Conservation (phyloP, 805 yeast species). For the Kuraishia piskuri region DNA sequence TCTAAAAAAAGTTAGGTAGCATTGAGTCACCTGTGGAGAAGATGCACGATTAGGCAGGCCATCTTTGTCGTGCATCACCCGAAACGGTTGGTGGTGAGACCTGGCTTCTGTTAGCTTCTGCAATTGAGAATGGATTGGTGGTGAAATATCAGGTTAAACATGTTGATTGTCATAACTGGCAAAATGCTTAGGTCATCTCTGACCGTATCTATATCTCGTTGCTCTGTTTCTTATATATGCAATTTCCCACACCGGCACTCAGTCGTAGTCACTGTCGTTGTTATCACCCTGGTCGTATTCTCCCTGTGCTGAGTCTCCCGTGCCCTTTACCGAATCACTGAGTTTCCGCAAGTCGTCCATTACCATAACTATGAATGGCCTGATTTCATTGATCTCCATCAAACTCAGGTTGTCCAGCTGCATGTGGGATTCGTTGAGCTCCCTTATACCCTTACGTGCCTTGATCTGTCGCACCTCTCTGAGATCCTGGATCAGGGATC, state of each 20-base stretch:
- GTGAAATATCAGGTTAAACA: no score
- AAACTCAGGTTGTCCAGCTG: slow-evolving; percentile 75
- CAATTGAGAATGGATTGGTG: no score
- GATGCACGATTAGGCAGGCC: background rate
- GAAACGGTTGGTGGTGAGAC: background rate
- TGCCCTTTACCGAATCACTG: slow-evolving; percentile 21
- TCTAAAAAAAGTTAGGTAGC: background rate
- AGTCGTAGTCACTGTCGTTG: background rate
- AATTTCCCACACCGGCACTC: background rate
- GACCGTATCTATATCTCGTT: background rate
- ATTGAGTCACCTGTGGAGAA: background rate
- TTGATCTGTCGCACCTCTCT: slow-evolving; percentile 78
- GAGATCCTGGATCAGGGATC: slow-evolving; percentile 71
- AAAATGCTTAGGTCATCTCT: no score
- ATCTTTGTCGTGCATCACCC: background rate
- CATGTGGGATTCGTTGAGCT: slow-evolving; percentile 74
- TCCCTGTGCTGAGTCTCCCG: background rate
- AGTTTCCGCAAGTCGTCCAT: slow-evolving; percentile 71
- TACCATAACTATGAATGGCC: slow-evolving; percentile 72
- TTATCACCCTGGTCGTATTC: background rate
- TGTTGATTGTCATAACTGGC: no score
- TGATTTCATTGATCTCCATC: slow-evolving; percentile 79
- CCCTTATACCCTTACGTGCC: slow-evolving; percentile 68
- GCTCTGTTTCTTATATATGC: background rate
- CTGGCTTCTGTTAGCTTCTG: no score